phyloP scores from a whole-genome alignment of 345 rosid genomes.

The Eucalyptus polyanthemos region DNA sequence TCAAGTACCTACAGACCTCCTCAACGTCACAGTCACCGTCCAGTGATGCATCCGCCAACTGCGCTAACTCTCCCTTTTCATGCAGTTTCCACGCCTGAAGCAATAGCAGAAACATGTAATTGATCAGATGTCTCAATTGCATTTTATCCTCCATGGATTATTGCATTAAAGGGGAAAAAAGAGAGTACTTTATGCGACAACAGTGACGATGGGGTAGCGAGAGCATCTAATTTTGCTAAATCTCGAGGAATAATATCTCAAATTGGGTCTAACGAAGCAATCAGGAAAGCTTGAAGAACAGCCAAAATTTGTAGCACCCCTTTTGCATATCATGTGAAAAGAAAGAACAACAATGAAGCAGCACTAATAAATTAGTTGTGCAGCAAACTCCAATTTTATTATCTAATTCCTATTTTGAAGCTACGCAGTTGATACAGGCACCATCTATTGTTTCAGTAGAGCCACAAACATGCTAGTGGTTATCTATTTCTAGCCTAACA shows the following conservation, averaged over 20 bases:
- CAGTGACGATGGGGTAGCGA: neutral
- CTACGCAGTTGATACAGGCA: neutral
- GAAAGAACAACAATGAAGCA: neutral
- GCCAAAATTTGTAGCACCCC: neutral
- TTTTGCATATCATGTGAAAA: neutral
- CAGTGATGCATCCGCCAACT: conserved; percentile 20
- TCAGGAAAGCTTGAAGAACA: neutral
- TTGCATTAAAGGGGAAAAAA: neutral
- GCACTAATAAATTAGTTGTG: neutral
- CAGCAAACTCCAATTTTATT: neutral
- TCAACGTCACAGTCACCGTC: conserved; percentile 12
- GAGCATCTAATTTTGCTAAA: neutral
- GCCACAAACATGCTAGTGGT: neutral
- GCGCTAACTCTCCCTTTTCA: conserved; percentile 15
- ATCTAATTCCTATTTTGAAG: neutral
- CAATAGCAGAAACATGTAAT: neutral
- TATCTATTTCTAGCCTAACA: neutral
- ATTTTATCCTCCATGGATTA: neutral
- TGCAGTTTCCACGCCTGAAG: conserved; percentile 35
- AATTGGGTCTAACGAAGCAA: neutral
- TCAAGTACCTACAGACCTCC: conserved; percentile 34
- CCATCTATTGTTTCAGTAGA: neutral
- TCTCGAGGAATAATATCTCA: neutral
- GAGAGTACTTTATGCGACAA: neutral
- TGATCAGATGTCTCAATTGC: neutral